Base-by-base conservation (phyloP, 129 eudicot genomes). In the Glebionis coronaria region DNA sequence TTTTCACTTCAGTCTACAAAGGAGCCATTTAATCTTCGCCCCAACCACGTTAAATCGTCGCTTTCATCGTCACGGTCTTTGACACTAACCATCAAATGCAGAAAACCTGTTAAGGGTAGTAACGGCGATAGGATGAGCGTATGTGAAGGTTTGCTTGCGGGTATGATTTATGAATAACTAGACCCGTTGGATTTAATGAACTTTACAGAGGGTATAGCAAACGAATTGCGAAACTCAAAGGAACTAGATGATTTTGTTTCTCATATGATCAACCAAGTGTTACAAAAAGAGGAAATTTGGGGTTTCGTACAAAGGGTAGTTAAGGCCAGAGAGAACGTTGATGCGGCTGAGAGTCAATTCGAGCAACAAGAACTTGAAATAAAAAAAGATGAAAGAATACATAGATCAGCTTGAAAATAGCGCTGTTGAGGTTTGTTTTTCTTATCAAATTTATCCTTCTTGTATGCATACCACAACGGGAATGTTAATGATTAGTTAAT, bases 361-460 rank as follows among this genome's bases (percentile, higher is more conserved):
- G 35, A 28, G 35, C 44, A 46, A 49, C 45, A 45, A 65, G 56
- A 46, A 65, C 25, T 5, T 12, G 56, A 47, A 47, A 65, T 45
- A 20, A 49, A 47, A n/a, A 56, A 44, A 65, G 70, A 46, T 65
- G 70, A 65, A 65, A 65, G 56, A 65, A 46, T 5, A 13, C 9
- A 16, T 65, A 2, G 9, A 8, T 65, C 57, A 46, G n/a, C 56
- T 45, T 46, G 25, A 46, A 25, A 14, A 35, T 1, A 65, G 40
- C n/a, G 27, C 12, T 47, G 44, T 12, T 3, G 44, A 65, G 45
- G 44, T 47, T 46, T 35, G 66, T 61, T 61, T 59, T 44, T 31
- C 40, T n/a, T 2, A 8, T n/a, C 18, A 35, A 12, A 23, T 20
- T 8, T 7, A 20, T 35, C 35, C 35, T 3, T 28, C 4, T 28